A percentile compares a stretch with the other conserved stretches of the same genome.
phyloP scores from a whole-genome alignment of 176 grass and related monocot genomes.

The Rhynchospora breviuscula region DNA sequence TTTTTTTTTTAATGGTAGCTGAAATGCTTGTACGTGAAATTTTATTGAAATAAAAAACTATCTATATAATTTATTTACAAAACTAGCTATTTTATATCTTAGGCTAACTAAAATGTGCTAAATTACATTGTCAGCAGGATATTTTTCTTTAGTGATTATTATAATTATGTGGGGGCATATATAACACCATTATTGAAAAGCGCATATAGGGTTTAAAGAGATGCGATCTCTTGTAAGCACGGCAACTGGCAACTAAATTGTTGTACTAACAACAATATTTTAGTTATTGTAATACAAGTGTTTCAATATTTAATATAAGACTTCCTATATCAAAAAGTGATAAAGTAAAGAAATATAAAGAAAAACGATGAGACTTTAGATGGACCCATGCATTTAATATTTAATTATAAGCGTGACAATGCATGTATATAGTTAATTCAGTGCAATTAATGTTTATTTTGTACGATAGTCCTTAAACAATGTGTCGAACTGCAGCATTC shows the following conservation, averaged over 20 bases:
- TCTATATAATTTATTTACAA: not conserved
- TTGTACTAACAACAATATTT: constrained; percentile 10
- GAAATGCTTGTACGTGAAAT: no score
- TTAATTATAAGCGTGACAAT: not conserved
- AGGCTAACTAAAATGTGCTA: constrained; percentile 1
- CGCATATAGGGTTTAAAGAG: not conserved
- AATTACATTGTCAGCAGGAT: not conserved
- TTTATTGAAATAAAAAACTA: no score
- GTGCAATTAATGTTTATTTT: not conserved
- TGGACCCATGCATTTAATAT: not conserved
- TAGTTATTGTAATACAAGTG: not conserved
- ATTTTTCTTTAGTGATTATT: not conserved
- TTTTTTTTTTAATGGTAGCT: no score
- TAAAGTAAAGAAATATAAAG: not conserved
- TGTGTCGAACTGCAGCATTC: not conserved
- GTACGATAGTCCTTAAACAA: not conserved
- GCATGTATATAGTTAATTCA: not conserved
- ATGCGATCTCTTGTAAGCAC: not conserved
- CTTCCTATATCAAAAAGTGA: not conserved
- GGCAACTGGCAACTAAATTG: constrained; percentile 5
- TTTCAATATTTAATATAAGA: not conserved
- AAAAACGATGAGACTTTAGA: not conserved
- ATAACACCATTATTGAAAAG: constrained; percentile 7
- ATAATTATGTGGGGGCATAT: not conserved
- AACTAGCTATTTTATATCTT: not conserved